Evolutionary conservation across 352 stramenopile genomes (phyloP).

Genomic region (Phytopythium oedochilum): DNA sequence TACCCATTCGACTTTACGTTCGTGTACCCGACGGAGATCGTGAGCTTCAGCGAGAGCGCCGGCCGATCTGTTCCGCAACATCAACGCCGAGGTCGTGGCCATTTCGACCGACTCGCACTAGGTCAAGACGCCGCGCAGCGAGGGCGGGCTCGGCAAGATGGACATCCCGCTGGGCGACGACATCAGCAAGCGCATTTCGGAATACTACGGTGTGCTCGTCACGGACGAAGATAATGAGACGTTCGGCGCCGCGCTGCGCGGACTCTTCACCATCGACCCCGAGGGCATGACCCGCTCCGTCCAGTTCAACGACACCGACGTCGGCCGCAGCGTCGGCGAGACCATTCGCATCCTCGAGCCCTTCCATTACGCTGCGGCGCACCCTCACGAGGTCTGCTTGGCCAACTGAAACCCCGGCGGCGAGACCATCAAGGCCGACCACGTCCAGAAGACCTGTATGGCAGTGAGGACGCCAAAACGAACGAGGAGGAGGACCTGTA

Average conservation of each 20-base stretch:
- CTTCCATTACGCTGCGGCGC: conserved; percentile 70
- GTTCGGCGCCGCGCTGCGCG: conserved; percentile 66
- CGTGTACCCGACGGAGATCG: conserved; percentile 81
- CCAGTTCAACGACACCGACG: conserved; percentile 82
- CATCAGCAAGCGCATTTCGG: conserved; percentile 81
- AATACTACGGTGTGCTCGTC: conserved; percentile 83
- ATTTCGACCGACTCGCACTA: conserved; percentile 86
- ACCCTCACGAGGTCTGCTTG: conserved; percentile 81
- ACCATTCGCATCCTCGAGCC: conserved; percentile 82
- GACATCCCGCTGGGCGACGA: conserved; percentile 79
- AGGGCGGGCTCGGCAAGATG: conserved; percentile 78
- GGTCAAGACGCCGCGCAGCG: conserved; percentile 73
- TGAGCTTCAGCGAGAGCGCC: conserved; percentile 78
- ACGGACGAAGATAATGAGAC: conserved; percentile 79
- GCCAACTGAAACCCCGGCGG: conserved; percentile 82
- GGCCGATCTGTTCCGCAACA: conserved; percentile 63
- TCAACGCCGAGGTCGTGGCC: conserved; percentile 73
- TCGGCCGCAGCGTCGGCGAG: conserved; percentile 79
- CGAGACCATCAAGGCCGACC: conserved; percentile 84
- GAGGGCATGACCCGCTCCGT: conserved; percentile 79
- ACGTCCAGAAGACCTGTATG: conserved; percentile 81
- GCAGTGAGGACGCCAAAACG: conserved; percentile 39
- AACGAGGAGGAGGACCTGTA: conserved; percentile 54
- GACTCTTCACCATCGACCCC: conserved; percentile 84
- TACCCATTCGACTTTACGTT: conserved; percentile 89